These are phyloP conservation scores for Botryotinia globosa DNA, from an alignment of 2,329 filamentous ascomycete genomes.

Conservation along the genomic window DNA sequence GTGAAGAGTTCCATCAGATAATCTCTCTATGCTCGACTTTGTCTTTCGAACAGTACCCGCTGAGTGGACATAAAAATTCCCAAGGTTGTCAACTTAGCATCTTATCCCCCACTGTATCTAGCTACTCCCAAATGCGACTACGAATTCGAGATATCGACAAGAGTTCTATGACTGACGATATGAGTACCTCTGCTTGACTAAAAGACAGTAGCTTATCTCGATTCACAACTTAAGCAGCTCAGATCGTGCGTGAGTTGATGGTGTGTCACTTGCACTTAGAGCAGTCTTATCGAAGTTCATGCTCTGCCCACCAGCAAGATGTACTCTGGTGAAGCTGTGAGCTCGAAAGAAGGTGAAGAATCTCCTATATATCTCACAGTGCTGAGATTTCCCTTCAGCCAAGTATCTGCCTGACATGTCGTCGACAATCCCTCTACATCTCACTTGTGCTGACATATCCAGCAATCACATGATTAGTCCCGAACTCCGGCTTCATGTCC, in stretches of 20 bases:
- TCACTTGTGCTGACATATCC: neutral
- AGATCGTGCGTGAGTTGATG: too few relatives aligned
- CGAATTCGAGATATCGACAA: neutral
- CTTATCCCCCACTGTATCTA: too few relatives aligned
- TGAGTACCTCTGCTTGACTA: fast-evolving
- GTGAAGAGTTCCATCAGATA: neutral
- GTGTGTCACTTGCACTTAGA: neutral
- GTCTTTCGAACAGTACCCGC: neutral
- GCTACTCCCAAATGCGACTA: neutral
- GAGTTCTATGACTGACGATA: neutral
- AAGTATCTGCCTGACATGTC: neutral
- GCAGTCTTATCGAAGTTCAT: neutral
- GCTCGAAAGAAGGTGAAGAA: fast-evolving
- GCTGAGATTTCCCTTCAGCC: neutral
- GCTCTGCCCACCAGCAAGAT: neutral
- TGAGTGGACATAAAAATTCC: fast-evolving
- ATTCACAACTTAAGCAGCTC: neutral
- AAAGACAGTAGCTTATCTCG: fast-evolving
- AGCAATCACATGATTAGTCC: neutral
- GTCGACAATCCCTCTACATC: neutral
- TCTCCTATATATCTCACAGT: neutral
- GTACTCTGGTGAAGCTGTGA: neutral
- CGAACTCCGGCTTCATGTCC: neutral
- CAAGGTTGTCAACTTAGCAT: too few relatives aligned
- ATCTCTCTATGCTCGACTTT: neutral